phyloP scores from a whole-genome alignment of 805 yeast species.

The Wickerhamiella kurtzmanii region DNA sequence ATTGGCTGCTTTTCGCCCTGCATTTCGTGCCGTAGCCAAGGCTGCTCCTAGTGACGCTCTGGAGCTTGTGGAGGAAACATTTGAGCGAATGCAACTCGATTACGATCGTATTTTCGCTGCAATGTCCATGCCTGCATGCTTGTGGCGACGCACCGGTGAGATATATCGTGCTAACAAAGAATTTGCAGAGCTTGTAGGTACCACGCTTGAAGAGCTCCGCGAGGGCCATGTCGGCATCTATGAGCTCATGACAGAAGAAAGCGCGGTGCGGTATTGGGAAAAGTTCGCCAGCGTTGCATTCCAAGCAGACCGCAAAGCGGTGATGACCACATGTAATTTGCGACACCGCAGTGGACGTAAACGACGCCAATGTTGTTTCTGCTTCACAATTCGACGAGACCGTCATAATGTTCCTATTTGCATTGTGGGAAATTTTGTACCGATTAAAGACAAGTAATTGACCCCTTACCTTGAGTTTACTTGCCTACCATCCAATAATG shows the following conservation, averaged over 20 bases:
- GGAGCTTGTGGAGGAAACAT: constrained; percentile 83
- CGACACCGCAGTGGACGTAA: constrained; percentile 70
- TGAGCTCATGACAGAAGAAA: constrained; percentile 88
- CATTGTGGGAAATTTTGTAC: constrained; percentile 90
- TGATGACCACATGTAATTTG: constrained; percentile 77
- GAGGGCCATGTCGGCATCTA: constrained; percentile 88
- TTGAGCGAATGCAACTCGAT: constrained; percentile 84
- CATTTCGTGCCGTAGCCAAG: constrained; percentile 83
- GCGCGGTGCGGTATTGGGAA: constrained; percentile 96
- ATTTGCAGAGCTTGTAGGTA: constrained; percentile 86
- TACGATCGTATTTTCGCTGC: constrained; percentile 92
- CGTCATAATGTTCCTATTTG: constrained; percentile 90
- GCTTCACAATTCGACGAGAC: constrained; percentile 86
- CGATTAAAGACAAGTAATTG: constrained; percentile 31
- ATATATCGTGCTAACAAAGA: constrained; percentile 91
- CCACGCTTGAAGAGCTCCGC: constrained; percentile 74
- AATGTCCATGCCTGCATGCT: constrained; percentile 95
- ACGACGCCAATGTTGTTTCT: constrained; percentile 77
- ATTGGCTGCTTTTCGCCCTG: constrained; percentile 73
- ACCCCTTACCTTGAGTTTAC: constrained; percentile 4
- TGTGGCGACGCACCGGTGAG: constrained; percentile 96
- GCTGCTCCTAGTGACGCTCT: constrained; percentile 82
- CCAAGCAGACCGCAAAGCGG: constrained; percentile 91
- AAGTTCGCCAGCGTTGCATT: constrained; percentile 93
- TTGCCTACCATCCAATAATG: too few species aligned